phyloP scores from a whole-genome alignment of 164 flowering plant species.

The Aristolochia contorta region DNA sequence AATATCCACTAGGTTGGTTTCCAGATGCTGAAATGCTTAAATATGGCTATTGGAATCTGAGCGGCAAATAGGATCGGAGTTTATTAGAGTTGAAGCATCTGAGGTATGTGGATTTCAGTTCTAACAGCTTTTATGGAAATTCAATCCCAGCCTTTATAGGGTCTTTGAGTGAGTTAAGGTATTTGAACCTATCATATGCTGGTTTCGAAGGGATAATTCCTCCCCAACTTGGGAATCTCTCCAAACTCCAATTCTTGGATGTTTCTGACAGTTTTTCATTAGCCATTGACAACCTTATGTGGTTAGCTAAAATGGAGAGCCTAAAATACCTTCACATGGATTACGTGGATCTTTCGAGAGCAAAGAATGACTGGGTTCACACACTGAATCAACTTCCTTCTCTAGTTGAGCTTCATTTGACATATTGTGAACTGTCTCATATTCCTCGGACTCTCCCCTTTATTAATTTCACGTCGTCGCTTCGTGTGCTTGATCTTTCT shows the following conservation, averaged over 20 bases:
- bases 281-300: slow-evolving; percentile 1
- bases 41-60: not conserved
- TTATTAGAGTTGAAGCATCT: slow-evolving; percentile 9
- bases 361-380: slow-evolving; percentile 7
- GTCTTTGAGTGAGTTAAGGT: no score
- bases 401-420: slow-evolving; percentile 2
- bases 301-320: slow-evolving; percentile 5
- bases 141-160: no score
- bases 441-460: not conserved
- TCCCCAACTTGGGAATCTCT: slow-evolving; percentile 12
- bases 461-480: slow-evolving; percentile 15
- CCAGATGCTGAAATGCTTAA: not conserved
- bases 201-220: slow-evolving; percentile 11
- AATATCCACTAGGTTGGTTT: no score
- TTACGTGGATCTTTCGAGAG: not conserved
- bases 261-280: not conserved
- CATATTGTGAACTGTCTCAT: not conserved
- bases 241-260: slow-evolving; percentile 6
- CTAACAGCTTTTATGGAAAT: slow-evolving; percentile 1
- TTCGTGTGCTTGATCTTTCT: slow-evolving; percentile 7
- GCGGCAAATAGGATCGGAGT: slow-evolving; percentile 8
- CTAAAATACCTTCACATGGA: not conserved
- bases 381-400: slow-evolving; percentile 7
- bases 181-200: no score
- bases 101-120: slow-evolving; percentile 8